These are phyloP conservation scores for Malus asiatica DNA, from an alignment of 306 rosid species.

Conservation along the genomic window DNA sequence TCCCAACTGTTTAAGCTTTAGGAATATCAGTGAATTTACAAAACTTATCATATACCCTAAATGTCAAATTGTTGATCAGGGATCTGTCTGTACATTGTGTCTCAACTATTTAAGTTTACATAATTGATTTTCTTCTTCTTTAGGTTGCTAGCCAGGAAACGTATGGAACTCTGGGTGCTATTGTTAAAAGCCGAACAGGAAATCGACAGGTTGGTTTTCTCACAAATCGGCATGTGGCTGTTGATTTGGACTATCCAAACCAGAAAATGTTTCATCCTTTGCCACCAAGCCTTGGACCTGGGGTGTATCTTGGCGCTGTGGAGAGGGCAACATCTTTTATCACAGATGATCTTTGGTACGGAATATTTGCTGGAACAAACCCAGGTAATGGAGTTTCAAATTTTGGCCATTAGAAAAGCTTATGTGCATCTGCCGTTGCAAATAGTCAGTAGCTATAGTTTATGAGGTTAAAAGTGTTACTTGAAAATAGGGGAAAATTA, in stretches of 20 bases:
- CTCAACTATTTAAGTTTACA: neutral
- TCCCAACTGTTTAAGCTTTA: neutral
- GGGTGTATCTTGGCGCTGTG: slow-evolving; percentile 97
- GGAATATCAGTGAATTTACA: neutral
- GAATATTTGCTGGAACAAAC: slow-evolving; percentile 95
- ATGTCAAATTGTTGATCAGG: slow-evolving; percentile 14
- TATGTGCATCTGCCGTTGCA: neutral
- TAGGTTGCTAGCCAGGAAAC: slow-evolving; percentile 99
- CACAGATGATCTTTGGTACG: slow-evolving; percentile 96
- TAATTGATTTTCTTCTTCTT: slow-evolving; percentile 25
- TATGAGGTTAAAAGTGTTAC: neutral
- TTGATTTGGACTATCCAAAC: slow-evolving; percentile 92
- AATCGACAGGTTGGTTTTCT: slow-evolving; percentile 86
- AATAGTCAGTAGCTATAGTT: neutral
- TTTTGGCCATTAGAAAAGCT: neutral
- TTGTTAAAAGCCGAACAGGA: slow-evolving; percentile 92
- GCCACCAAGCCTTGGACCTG: slow-evolving; percentile 99
- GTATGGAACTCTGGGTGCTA: slow-evolving; percentile 95
- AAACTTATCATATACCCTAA: slow-evolving; percentile 5
- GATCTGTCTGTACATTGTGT: slow-evolving; percentile 12
- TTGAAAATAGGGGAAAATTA: neutral
- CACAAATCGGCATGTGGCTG: slow-evolving; percentile 97
- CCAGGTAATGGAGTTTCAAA: slow-evolving; percentile 59
- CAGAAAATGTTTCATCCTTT: slow-evolving; percentile 99
- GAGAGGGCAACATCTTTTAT: slow-evolving; percentile 99